Conservation (phyloP, 108 stramenopile species). For the Parietichytrium sp. region DNA sequence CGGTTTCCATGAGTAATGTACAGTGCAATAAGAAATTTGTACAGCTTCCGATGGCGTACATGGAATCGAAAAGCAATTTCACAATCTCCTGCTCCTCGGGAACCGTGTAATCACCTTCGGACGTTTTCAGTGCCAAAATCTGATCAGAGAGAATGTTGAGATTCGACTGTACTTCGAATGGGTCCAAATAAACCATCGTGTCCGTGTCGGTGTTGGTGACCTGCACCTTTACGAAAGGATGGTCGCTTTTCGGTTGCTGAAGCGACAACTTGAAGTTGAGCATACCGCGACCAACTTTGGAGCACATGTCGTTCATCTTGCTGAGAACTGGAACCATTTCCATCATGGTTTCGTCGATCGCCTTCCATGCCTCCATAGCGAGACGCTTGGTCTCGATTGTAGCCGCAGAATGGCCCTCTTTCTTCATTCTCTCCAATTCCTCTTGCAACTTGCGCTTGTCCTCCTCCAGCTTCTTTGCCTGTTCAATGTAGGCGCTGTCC, state of each 20-base stretch:
- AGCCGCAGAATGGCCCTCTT: background rate
- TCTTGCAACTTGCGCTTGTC: slow-evolving; percentile 29
- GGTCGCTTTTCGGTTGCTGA: slow-evolving; percentile 50
- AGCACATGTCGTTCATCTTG: slow-evolving; percentile 26
- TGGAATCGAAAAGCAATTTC: slow-evolving; percentile 61
- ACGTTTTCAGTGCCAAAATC: slow-evolving; percentile 14
- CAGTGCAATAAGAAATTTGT: slow-evolving; percentile 62
- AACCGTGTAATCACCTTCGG: slow-evolving; percentile 3
- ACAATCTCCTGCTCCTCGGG: slow-evolving; percentile 37
- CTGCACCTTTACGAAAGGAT: slow-evolving; percentile 38
- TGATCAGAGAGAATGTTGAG: slow-evolving; percentile 58
- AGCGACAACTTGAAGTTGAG: slow-evolving; percentile 58
- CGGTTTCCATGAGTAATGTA: slow-evolving; percentile 57
- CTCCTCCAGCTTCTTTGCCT: background rate
- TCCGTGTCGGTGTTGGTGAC: slow-evolving; percentile 36
- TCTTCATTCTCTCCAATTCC: slow-evolving; percentile 23
- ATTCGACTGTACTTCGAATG: slow-evolving; percentile 56
- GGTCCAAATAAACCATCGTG: slow-evolving; percentile 53
- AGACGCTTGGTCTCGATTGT: slow-evolving; percentile 19
- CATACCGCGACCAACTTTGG: background rate
- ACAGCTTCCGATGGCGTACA: slow-evolving; percentile 58
- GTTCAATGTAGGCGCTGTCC: slow-evolving; percentile 7
- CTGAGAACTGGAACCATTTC: background rate
- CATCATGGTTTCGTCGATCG: slow-evolving; percentile 30
- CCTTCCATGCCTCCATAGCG: slow-evolving; percentile 38